Evolutionary conservation across 345 rosid genomes (phyloP).

Genomic region (Psidium friedrichsthalianum): DNA sequence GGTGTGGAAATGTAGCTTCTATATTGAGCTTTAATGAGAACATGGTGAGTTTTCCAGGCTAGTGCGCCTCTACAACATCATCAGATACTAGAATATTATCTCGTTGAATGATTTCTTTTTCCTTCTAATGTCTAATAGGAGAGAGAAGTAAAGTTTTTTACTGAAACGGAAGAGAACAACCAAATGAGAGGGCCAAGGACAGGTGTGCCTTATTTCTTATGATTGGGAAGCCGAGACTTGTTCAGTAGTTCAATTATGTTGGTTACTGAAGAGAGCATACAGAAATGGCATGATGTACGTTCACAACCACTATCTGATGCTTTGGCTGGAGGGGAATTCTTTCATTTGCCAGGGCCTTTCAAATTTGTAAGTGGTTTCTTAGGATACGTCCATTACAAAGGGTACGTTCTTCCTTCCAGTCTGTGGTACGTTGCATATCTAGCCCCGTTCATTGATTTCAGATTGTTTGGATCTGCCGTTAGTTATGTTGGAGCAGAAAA

Average conservation of each 20-base stretch:
- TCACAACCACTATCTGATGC: not conserved
- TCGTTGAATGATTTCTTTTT: not conserved
- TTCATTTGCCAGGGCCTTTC: not conserved
- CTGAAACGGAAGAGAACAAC: conserved; percentile 97
- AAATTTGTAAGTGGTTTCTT: not conserved
- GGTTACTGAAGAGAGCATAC: not conserved
- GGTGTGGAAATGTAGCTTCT: conserved; percentile 99
- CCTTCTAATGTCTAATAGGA: conserved; percentile 36
- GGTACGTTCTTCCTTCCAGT: not conserved
- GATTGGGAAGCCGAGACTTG: conserved; percentile 6
- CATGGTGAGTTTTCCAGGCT: conserved; percentile 43
- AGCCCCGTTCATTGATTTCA: not conserved
- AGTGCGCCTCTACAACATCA: not conserved
- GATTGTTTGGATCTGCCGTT: not conserved
- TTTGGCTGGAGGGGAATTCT: not conserved
- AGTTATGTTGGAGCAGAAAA: not conserved
- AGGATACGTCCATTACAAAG: not conserved
- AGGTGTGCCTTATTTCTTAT: conserved; percentile 94
- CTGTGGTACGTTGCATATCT: not conserved
- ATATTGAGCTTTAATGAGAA: conserved; percentile 96
- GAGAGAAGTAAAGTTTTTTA: conserved; percentile 95
- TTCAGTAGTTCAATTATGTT: not conserved
- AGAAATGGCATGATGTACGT: not conserved
- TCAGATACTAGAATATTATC: not conserved
- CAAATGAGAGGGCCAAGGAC: conserved; percentile 99